Evolutionary conservation across 176 grass and related monocot species (phyloP).

Genomic region (Oryza punctata): DNA sequence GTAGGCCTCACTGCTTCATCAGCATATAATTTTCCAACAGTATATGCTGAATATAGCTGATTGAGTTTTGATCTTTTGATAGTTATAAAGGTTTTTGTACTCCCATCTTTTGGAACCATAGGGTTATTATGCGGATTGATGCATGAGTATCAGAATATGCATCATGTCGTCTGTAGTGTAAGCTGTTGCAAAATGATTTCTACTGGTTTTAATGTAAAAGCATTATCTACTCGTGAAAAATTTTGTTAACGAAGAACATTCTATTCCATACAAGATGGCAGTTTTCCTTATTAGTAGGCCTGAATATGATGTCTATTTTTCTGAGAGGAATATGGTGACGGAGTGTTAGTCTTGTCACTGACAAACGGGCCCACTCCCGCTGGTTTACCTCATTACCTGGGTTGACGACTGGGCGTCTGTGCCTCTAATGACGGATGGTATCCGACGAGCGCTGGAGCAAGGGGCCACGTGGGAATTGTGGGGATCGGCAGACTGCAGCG

Average conservation of each 20-base stretch:
- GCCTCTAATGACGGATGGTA: too few species aligned
- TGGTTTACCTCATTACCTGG: not conserved
- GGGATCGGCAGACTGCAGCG: not conserved
- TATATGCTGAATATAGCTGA: slow-evolving; percentile 49
- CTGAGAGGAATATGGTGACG: too few species aligned
- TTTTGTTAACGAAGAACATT: not conserved
- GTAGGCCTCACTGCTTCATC: slow-evolving; percentile 35
- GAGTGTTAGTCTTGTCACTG: not conserved
- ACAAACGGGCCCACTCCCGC: not conserved
- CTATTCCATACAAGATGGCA: not conserved
- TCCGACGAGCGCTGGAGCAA: not conserved
- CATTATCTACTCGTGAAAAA: not conserved
- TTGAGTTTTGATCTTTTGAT: slow-evolving; percentile 29
- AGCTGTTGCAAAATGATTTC: not conserved
- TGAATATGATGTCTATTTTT: not conserved
- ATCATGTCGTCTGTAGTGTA: not conserved
- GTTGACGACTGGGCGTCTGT: too few species aligned
- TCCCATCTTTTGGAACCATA: not conserved
- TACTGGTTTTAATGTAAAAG: not conserved
- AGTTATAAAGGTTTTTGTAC: not conserved
- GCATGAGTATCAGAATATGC: not conserved
- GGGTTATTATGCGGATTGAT: not conserved
- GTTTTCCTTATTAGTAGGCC: not conserved
- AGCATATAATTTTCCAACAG: slow-evolving; percentile 55
- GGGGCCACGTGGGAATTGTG: not conserved